Base-by-base conservation (phyloP, 73 alveolate genomes). In the Paramecium primaurelia region DNA sequence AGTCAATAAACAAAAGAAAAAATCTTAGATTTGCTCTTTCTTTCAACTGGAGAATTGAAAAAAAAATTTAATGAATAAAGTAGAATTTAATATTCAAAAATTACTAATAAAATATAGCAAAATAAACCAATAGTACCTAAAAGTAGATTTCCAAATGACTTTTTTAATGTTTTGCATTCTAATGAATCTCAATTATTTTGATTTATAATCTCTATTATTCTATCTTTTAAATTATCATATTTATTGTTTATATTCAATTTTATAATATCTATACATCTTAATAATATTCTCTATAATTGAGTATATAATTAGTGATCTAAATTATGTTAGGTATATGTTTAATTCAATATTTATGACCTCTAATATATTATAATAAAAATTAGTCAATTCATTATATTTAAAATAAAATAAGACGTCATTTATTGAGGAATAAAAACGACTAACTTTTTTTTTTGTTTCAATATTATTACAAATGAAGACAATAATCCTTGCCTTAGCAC, bases 401-500 rank as follows among this genome's bases (percentile, higher is more conserved):
- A 54, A 18, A n/a, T 4, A 4, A 54, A 54, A 54, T 54, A 54
- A 54, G 69, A 54, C 69, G 69, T 54, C 69, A 54, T 54, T 54
- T 54, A 18, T 54, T 54, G 28, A 54, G 69, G 69, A 54, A 54
- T 54, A 54, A 54, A 54, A 54, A 54, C 69, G 69, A 54, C 69
- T 54, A 54, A 54, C 69, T 54, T 54, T 54, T 54, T 36, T 54
- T 54, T 54, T 16, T 18, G 5, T 54, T 54, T 54, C 69, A 54
- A 18, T 54, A 54, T 54, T 54, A 54, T 64, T 73, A 73, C 6
- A 36, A 73, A 80, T 80, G 91, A 80, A 49, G 47, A 45, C 30
- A 18, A 26, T 80, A n/a, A 80, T 80, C 58, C 91, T 80, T 80
- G 91, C 91, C 71, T 49, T 80, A 45, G 91, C 91, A 42, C 58